Percentiles rank a stretch among this genome's conserved stretches.
phyloP scores from a whole-genome alignment of 2,329 filamentous ascomycete genomes.

The Colletotrichum kahawae region DNA sequence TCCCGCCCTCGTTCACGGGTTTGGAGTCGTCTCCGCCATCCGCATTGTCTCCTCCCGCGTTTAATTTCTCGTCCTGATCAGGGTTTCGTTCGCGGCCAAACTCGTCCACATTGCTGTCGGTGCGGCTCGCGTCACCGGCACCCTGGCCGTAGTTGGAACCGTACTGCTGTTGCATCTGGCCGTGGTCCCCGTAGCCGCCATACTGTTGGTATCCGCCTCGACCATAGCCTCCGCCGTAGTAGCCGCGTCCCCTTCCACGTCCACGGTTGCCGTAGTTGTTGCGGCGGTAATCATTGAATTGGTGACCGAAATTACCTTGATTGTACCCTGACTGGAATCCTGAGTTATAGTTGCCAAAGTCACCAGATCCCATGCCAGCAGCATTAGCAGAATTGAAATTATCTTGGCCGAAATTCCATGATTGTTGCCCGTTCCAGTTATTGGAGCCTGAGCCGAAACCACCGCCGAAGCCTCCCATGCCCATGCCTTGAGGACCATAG shows the following conservation, averaged over 20 bases:
- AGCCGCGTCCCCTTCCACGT: slow-evolving; percentile 70
- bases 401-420: slow-evolving; percentile 86
- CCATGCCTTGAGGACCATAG: slow-evolving; percentile 76
- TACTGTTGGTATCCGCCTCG: slow-evolving; percentile 60
- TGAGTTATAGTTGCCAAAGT: slow-evolving; percentile 80
- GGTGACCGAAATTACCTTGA: slow-evolving; percentile 83
- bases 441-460: slow-evolving; percentile 66
- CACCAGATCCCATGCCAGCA: slow-evolving; percentile 80
- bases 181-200: slow-evolving; percentile 41
- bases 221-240: slow-evolving; percentile 56
- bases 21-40: slow-evolving; percentile 3
- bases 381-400: slow-evolving; percentile 88
- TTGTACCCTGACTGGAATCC: slow-evolving; percentile 79
- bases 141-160: slow-evolving; percentile 22
- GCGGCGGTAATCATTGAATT: slow-evolving; percentile 80
- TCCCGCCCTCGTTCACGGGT: slow-evolving; percentile 24
- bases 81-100: slow-evolving; percentile 37
- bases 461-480: slow-evolving; percentile 78
- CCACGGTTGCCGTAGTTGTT: slow-evolving; percentile 71
- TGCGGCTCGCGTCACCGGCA: slow-evolving; percentile 24
- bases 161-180: slow-evolving; percentile 27
- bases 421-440: slow-evolving; percentile 82
- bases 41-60: slow-evolving; percentile 2
- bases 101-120: slow-evolving; percentile 41
- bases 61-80: slow-evolving; percentile 4